These are phyloP conservation scores for Alternaria triticina DNA, from an alignment of 2,329 filamentous ascomycete species.

Conservation along the genomic window DNA sequence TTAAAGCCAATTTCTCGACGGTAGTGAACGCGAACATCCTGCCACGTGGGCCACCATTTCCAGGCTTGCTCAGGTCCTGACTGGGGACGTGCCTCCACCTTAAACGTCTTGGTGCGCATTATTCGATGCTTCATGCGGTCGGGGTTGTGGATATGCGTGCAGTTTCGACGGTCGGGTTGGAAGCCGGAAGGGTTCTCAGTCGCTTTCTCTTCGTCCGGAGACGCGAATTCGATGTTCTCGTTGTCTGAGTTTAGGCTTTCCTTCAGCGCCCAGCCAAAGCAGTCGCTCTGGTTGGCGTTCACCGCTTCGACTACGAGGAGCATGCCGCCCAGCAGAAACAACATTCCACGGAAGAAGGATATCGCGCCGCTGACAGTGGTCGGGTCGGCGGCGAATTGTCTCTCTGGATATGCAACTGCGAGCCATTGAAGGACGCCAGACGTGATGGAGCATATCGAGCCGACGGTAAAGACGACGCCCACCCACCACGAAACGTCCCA, in stretches of 20 bases:
- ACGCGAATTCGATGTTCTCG: background rate
- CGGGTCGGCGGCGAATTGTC: background rate
- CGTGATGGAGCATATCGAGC: background rate
- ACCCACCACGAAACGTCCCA: conserved; percentile 1
- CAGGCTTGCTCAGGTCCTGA: background rate
- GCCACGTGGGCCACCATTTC: background rate
- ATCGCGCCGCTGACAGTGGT: background rate
- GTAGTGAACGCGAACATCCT: background rate
- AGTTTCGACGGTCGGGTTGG: background rate
- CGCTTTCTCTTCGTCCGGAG: background rate
- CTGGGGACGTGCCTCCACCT: background rate
- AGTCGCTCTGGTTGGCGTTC: background rate
- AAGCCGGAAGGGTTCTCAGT: background rate
- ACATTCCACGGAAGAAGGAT: background rate
- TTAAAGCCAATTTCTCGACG: background rate
- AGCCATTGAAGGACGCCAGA: background rate
- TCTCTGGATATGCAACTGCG: background rate
- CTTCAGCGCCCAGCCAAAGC: conserved; percentile 3
- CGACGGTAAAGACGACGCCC: background rate
- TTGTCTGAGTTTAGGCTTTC: background rate
- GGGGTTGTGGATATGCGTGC: background rate
- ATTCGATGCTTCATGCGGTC: background rate
- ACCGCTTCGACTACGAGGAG: background rate
- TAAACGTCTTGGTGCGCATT: background rate
- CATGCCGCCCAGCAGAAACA: background rate